A percentile compares a stretch with the other conserved stretches of the same genome.
Evolutionary conservation across 495 filamentous ascomycete genomes (phyloP).

Genomic region (Neurospora sp.): DNA sequence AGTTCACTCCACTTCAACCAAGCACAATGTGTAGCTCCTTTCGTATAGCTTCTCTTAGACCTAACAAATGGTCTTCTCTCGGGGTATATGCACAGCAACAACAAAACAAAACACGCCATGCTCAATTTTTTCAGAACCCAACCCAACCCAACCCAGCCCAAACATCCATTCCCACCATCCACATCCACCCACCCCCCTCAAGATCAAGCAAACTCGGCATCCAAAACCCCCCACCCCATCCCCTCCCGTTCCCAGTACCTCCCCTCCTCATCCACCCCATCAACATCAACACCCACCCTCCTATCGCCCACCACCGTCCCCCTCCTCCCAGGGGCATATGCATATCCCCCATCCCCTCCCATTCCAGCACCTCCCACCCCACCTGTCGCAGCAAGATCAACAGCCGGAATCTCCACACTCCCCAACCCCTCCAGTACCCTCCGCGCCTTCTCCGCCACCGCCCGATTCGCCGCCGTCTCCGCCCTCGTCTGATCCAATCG

Average conservation of each 20-base stretch:
- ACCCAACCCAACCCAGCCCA: neutral
- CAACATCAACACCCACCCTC: neutral
- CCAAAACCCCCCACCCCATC: conserved; percentile 8
- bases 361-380: conserved; percentile 4
- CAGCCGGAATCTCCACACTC: conserved; percentile 26
- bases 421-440: conserved; percentile 55
- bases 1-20: too few relatives aligned
- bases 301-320: neutral
- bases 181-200: neutral
- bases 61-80: neutral
- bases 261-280: conserved; percentile 8
- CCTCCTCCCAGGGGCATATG: neutral
- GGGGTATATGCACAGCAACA: neutral
- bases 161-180: neutral
- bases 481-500: conserved; percentile 60
- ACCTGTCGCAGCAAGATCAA: neutral
- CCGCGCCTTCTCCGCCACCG: conserved; percentile 62
- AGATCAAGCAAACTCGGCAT: conserved; percentile 10
- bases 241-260: conserved; percentile 4
- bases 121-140: neutral
- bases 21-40: too few relatives aligned
- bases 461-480: conserved; percentile 70
- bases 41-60: neutral
- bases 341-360: neutral
- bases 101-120: neutral